Percentiles rank a stretch among this genome's conserved stretches.
Conservation (phyloP, 139 green algal species). For the Nannochloris sp. region DNA sequence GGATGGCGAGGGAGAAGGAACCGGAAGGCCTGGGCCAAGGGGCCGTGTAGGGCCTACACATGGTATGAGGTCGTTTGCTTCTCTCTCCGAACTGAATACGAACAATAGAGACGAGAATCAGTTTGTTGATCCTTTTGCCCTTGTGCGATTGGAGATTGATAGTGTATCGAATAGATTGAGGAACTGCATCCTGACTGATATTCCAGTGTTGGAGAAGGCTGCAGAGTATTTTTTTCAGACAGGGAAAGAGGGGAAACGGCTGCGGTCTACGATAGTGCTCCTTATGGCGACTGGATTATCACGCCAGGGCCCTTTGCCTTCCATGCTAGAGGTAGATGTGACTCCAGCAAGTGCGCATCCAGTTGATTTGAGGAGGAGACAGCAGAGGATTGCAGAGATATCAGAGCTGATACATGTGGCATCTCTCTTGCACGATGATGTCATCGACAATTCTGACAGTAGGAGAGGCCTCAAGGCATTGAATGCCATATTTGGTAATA, state of each 20-base stretch:
- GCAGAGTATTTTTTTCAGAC: constrained; percentile 83
- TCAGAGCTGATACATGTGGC: constrained; percentile 95
- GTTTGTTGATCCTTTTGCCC: constrained; percentile 53
- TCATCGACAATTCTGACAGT: constrained; percentile 84
- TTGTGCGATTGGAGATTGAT: constrained; percentile 65
- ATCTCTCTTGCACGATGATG: constrained; percentile 92
- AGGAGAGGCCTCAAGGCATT: constrained; percentile 72
- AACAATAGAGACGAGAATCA: too few relatives aligned
- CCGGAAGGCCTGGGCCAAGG: too few relatives aligned
- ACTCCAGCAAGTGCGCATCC: constrained; percentile 43
- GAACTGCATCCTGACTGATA: constrained; percentile 57
- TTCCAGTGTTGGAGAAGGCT: constrained; percentile 70
- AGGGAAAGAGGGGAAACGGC: constrained; percentile 84
- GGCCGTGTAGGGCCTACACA: too few relatives aligned
- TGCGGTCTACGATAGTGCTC: constrained; percentile 79
- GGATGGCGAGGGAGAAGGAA: too few relatives aligned
- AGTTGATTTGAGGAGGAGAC: constrained; percentile 53
- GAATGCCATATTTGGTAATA: constrained; percentile 80
- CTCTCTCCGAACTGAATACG: too few relatives aligned
- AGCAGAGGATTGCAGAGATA: constrained; percentile 95
- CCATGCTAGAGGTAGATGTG: constrained; percentile 45
- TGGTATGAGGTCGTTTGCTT: too few relatives aligned
- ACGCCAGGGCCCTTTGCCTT: constrained; percentile 15
- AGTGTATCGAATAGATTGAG: constrained; percentile 72
- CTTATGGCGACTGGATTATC: constrained; percentile 77